These are phyloP conservation scores for Aspergillus ellipticus DNA, from an alignment of 495 filamentous ascomycete species.

Conservation along the genomic window DNA sequence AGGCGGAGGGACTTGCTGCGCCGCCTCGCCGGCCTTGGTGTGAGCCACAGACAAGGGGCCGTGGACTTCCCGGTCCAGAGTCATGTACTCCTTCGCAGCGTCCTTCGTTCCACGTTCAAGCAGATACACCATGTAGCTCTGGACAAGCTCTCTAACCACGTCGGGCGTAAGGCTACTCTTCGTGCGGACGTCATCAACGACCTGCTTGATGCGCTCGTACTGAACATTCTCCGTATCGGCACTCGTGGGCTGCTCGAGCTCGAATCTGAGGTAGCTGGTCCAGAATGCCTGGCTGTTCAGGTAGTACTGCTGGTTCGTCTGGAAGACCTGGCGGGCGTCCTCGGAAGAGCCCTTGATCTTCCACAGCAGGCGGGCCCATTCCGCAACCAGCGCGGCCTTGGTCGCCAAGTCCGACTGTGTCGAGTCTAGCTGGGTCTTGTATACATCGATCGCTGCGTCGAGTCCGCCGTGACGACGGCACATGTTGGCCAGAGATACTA, in stretches of 20 bases:
- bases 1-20: slow-evolving; percentile 13
- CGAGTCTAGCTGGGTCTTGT: slow-evolving; percentile 74
- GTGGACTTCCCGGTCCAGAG: slow-evolving; percentile 80
- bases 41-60: slow-evolving; percentile 50
- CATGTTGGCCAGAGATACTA: slow-evolving; percentile 84
- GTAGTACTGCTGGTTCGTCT: slow-evolving; percentile 80
- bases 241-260: slow-evolving; percentile 80
- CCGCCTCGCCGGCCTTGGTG: slow-evolving; percentile 30
- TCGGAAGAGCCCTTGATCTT: slow-evolving; percentile 82
- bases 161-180: slow-evolving; percentile 68
- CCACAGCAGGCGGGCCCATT: slow-evolving; percentile 88
- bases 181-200: slow-evolving; percentile 71
- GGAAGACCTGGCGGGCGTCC: slow-evolving; percentile 82
- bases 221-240: slow-evolving; percentile 60
- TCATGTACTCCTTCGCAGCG: slow-evolving; percentile 80
- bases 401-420: slow-evolving; percentile 68
- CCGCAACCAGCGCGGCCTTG: slow-evolving; percentile 81
- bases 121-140: slow-evolving; percentile 79
- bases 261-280: slow-evolving; percentile 84
- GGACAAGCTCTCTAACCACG: slow-evolving; percentile 70
- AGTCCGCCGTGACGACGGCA: slow-evolving; percentile 80
- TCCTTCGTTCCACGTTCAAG: slow-evolving; percentile 80
- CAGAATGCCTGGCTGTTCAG: slow-evolving; percentile 88
- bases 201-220: slow-evolving; percentile 70
- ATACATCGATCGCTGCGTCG: slow-evolving; percentile 82